phyloP scores from a whole-genome alignment of 805 yeast species.

The Pichia nanzhaoensis region DNA sequence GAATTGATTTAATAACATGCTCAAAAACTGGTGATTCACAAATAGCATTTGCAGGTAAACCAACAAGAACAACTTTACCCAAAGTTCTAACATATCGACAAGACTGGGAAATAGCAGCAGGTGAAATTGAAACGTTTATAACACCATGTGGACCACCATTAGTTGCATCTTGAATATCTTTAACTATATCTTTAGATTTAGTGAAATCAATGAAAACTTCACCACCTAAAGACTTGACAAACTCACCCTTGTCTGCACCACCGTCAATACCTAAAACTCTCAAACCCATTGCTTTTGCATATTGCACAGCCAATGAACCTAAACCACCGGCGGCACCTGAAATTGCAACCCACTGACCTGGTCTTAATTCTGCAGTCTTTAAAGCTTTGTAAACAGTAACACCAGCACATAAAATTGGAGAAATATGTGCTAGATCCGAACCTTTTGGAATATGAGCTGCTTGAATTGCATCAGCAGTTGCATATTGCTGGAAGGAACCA shows the following conservation, averaged over 20 bases:
- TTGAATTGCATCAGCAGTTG: conserved; percentile 81
- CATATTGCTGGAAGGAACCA: conserved; percentile 89
- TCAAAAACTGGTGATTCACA: conserved; percentile 64
- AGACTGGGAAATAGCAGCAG: conserved; percentile 47
- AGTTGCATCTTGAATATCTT: conserved; percentile 37
- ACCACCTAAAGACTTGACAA: conserved; percentile 52
- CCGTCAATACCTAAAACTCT: conserved; percentile 71
- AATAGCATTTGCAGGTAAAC: conserved; percentile 76
- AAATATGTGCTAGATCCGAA: conserved; percentile 64
- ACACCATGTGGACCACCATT: conserved; percentile 61
- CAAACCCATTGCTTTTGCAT: conserved; percentile 71
- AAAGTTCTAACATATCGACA: conserved; percentile 51
- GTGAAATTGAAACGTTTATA: conserved; percentile 58
- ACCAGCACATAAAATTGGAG: conserved; percentile 89
- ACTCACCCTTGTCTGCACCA: conserved; percentile 57
- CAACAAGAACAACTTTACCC: conserved; percentile 61
- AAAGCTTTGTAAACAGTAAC: conserved; percentile 87
- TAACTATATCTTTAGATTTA: conserved; percentile 35
- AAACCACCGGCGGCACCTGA: conserved; percentile 83
- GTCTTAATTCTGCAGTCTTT: conserved; percentile 65
- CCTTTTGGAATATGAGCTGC: conserved; percentile 75
- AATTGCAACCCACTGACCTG: conserved; percentile 77
- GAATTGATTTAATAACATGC: conserved; percentile 67
- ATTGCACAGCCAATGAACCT: conserved; percentile 72
- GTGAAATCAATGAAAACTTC: conserved; percentile 56